A percentile compares a stretch with the other conserved stretches of the same genome.
These are phyloP conservation scores for Peronospora destructor DNA, from an alignment of 352 stramenopile species.

Conservation along the genomic window DNA sequence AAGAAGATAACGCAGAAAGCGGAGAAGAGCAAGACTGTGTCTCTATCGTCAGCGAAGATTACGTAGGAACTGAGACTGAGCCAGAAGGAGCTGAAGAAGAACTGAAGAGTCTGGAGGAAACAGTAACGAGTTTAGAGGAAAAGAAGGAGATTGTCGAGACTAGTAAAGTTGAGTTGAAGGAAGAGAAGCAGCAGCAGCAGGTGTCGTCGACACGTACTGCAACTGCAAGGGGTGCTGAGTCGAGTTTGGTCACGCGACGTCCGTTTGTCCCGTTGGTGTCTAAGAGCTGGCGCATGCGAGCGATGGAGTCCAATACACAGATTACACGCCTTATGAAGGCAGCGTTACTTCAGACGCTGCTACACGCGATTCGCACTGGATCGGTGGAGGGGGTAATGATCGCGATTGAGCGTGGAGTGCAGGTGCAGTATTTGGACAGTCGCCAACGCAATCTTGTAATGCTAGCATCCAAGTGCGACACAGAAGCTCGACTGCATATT, in stretches of 20 bases:
- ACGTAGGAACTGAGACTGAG: constrained; percentile 15
- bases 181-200: constrained; percentile 17
- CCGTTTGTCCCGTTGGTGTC: constrained; percentile 46
- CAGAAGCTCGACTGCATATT: constrained; percentile 69
- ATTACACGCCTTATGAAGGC: constrained; percentile 73
- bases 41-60: constrained; percentile 4
- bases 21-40: constrained; percentile 13
- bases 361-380: constrained; percentile 70
- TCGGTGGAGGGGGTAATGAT: constrained; percentile 80
- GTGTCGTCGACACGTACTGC: constrained; percentile 7
- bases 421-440: constrained; percentile 70
- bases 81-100: constrained; percentile 16
- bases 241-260: constrained; percentile 15
- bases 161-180: constrained; percentile 2
- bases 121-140: neutral
- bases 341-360: constrained; percentile 75
- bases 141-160: constrained; percentile 4
- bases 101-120: constrained; percentile 17
- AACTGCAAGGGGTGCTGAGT: constrained; percentile 24
- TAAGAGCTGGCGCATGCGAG: constrained; percentile 42
- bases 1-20: constrained; percentile 4
- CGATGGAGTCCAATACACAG: constrained; percentile 56
- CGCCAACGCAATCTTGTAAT: constrained; percentile 79
- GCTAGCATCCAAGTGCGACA: constrained; percentile 78
- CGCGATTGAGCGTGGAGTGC: constrained; percentile 75